Conservation (phyloP, 2,329 filamentous ascomycete species). For the Xylariaceae sp. region DNA sequence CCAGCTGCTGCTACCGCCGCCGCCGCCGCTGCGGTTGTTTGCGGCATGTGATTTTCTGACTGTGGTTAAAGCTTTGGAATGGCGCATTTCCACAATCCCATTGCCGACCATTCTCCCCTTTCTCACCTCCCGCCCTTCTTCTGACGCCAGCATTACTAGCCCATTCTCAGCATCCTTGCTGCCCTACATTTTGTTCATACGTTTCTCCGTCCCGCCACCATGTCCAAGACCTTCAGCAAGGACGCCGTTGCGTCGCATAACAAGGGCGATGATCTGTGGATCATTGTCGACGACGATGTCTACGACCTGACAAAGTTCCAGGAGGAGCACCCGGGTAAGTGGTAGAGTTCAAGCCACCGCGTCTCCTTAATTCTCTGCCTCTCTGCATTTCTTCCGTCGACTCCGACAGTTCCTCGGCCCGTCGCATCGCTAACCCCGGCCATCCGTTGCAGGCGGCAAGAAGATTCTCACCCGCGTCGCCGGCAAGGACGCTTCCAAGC, state of each 20-base stretch:
- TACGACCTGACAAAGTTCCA: conserved; percentile 90
- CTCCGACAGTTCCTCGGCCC: too few species aligned
- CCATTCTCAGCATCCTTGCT: not conserved
- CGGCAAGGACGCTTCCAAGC: conserved; percentile 59
- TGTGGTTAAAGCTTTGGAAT: not conserved
- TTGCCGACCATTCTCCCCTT: not conserved
- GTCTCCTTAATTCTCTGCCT: too few species aligned
- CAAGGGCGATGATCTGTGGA: conserved; percentile 78
- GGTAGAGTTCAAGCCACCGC: not conserved
- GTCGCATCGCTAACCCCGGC: too few species aligned
- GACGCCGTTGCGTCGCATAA: conserved; percentile 88
- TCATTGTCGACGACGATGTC: conserved; percentile 89
- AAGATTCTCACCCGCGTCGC: conserved; percentile 57
- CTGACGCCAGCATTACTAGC: too few species aligned
- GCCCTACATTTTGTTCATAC: not conserved
- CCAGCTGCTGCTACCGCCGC: not conserved
- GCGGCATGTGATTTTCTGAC: not conserved
- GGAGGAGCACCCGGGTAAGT: conserved; percentile 72
- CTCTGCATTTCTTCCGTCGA: too few species aligned
- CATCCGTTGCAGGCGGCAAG: conserved; percentile 54
- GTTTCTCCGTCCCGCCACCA: conserved; percentile 29
- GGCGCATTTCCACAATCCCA: not conserved
- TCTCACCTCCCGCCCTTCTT: not conserved
- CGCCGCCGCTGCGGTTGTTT: not conserved
- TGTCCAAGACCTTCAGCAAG: conserved; percentile 82